A percentile compares a stretch with the other conserved stretches of the same genome.
phyloP scores from a whole-genome alignment of 306 rosid species.

The Medicago arabica region DNA sequence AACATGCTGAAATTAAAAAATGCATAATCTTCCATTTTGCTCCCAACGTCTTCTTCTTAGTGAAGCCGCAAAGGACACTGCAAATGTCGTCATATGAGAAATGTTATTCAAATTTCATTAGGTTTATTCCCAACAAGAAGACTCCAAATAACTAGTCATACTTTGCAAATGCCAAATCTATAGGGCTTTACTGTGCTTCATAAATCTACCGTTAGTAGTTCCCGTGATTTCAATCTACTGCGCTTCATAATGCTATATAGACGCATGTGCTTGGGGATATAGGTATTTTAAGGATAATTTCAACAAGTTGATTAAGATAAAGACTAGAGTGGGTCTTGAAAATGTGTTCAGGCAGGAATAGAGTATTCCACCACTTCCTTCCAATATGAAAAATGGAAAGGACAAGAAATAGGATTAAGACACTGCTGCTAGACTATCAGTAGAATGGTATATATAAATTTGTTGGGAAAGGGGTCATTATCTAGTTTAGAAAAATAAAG shows the following conservation, averaged over 20 bases:
- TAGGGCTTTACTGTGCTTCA: too few species aligned
- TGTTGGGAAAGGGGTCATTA: conserved; percentile 28
- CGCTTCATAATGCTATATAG: not conserved
- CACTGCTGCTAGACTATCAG: conserved; percentile 24
- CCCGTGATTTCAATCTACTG: too few species aligned
- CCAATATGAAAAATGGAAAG: conserved; percentile 11
- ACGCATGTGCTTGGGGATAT: conserved; percentile 52
- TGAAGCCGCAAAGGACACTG: not conserved
- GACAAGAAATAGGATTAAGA: conserved; percentile 22
- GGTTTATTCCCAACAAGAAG: not conserved
- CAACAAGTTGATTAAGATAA: conserved; percentile 50
- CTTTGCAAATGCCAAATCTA: too few species aligned
- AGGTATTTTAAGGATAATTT: conserved; percentile 54
- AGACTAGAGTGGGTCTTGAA: conserved; percentile 53
- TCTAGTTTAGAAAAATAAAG: conserved; percentile 30
- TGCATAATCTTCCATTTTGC: not conserved
- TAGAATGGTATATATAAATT: conserved; percentile 24
- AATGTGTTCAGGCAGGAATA: conserved; percentile 61
- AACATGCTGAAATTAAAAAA: not conserved
- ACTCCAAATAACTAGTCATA: too few species aligned
- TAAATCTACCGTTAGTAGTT: too few species aligned
- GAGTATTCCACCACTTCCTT: conserved; percentile 54
- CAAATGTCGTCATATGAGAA: not conserved
- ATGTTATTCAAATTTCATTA: not conserved
- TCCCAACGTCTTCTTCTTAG: not conserved